Evolutionary conservation across 2,329 filamentous ascomycete genomes (phyloP), one percentile per base, ranked within the genome.

Genomic region (Pestalotiopsis fici): DNA sequence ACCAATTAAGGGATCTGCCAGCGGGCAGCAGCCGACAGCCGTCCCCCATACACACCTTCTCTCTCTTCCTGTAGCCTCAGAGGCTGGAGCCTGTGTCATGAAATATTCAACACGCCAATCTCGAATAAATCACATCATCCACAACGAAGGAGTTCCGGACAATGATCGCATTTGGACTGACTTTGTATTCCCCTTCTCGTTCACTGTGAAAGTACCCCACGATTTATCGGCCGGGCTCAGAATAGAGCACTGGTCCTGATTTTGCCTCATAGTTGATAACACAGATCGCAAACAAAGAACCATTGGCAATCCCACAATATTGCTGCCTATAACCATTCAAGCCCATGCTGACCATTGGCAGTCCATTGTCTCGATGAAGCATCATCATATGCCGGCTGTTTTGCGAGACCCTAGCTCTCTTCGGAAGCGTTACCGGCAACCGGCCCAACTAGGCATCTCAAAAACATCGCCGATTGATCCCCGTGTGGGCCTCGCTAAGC

Each of bases 401-500:
- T 18, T 50, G 3, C 18, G 18, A 18, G 18, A n/a, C 43, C 43
- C 21, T 21, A 50, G 9, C 18, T 35, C 6, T 12, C 43, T 50
- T 23, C 43, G 43, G 43, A 50, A 50, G 43, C 43, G 43, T 50
- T 50, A 21, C n/a, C 50, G 39, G 61, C 23, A 64, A 23, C 61
- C 61, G 61, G 13, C 15, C 27, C 61, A 23, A 31, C 43, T 37
- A 21, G 15, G 25, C 15, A 35, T 35, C 25, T 15, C 18, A 21
- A 9, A 31, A 37, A 13, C 13, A n/a, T 56, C 13, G 25, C 61
- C 61, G 61, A 65, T 57, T 31, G 59, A 56, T 31, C 25, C 37
- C 37, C 12, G 35, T 37, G 63, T 65, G 63, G 63, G 37, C 50
- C 63, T 65, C 54, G 54, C 50, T 31, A 57, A 65, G n/a, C 63